phyloP scores from a whole-genome alignment of 2,329 filamentous ascomycete genomes.

The Tolypocladium ophioglossoides region DNA sequence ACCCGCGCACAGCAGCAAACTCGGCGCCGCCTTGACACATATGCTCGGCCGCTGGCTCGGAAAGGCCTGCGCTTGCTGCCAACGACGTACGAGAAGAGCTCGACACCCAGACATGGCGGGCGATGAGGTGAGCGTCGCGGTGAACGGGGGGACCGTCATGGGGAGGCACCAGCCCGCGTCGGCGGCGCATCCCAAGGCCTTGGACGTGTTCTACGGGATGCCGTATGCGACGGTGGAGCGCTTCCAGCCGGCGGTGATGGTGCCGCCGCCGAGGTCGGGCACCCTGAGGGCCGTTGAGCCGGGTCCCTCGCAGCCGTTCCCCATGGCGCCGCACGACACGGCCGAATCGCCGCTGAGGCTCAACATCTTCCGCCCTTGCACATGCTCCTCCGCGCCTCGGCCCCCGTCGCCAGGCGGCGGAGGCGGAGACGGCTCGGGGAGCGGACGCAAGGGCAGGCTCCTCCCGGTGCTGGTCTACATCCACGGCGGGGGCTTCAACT shows the following conservation, averaged over 20 bases:
- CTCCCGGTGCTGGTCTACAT: constrained; percentile 46
- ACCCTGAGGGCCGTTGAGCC: constrained; percentile 23
- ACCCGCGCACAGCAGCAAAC: too few species aligned
- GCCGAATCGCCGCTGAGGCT: constrained; percentile 43
- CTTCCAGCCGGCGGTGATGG: constrained; percentile 29
- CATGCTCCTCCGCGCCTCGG: constrained; percentile 36
- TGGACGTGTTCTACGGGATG: constrained; percentile 39
- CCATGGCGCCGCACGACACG: constrained; percentile 15
- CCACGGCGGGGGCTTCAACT: constrained; percentile 54
- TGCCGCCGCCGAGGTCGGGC: constrained; percentile 10
- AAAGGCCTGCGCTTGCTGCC: too few species aligned
- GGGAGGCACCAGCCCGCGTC: constrained; percentile 12
- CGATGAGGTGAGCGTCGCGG: constrained; percentile 3
- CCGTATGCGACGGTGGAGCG: constrained; percentile 38
- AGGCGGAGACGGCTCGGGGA: too few species aligned
- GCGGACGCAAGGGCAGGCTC: constrained; percentile 4
- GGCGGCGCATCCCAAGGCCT: constrained; percentile 22
- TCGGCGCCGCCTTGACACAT: too few species aligned
- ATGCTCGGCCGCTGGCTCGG: too few species aligned
- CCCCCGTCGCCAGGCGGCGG: too few species aligned
- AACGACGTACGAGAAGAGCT: neutral
- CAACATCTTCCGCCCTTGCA: constrained; percentile 20
- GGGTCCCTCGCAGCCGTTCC: constrained; percentile 17
- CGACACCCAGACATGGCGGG: neutral
- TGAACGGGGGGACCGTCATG: constrained; percentile 12